Conservation (phyloP, 495 filamentous ascomycete species). For the Hyphodiscus hymeniophilus region DNA sequence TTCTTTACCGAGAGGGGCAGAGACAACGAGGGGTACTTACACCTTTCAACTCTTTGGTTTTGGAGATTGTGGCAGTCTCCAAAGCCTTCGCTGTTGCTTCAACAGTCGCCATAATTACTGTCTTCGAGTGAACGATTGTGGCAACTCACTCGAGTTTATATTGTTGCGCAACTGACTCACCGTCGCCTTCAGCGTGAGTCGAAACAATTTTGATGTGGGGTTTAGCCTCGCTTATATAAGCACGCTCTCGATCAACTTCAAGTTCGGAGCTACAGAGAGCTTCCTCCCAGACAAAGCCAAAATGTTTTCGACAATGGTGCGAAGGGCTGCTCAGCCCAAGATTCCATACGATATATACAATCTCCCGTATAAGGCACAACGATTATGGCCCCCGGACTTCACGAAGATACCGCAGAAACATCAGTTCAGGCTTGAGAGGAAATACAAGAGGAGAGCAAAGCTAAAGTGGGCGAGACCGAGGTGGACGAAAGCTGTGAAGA, state of each 20-base stretch:
- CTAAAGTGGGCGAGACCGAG: conserved; percentile 67
- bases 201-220: no score
- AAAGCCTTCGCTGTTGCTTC: conserved; percentile 21
- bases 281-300: conserved; percentile 1
- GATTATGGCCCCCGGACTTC: conserved; percentile 91
- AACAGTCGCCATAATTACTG: conserved; percentile 22
- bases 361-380: conserved; percentile 70
- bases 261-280: not conserved
- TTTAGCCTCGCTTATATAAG: conserved; percentile 11
- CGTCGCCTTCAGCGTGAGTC: not conserved
- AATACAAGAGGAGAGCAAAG: conserved; percentile 58
- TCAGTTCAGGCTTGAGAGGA: conserved; percentile 76
- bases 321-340: conserved; percentile 27
- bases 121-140: not conserved
- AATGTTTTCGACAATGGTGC: conserved; percentile 38
- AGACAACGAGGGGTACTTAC: conserved; percentile 22
- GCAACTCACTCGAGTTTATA: conserved; percentile 2
- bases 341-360: conserved; percentile 12
- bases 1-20: no score
- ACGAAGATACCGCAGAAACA: conserved; percentile 67
- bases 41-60: conserved; percentile 44
- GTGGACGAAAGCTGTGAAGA: conserved; percentile 62
- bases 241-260: conserved; percentile 25
- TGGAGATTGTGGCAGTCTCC: conserved; percentile 25
- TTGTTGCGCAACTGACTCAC: not conserved